These are phyloP conservation scores for Mortierella polycephala DNA, from an alignment of 371 early-diverging fungal species.

Conservation along the genomic window DNA sequence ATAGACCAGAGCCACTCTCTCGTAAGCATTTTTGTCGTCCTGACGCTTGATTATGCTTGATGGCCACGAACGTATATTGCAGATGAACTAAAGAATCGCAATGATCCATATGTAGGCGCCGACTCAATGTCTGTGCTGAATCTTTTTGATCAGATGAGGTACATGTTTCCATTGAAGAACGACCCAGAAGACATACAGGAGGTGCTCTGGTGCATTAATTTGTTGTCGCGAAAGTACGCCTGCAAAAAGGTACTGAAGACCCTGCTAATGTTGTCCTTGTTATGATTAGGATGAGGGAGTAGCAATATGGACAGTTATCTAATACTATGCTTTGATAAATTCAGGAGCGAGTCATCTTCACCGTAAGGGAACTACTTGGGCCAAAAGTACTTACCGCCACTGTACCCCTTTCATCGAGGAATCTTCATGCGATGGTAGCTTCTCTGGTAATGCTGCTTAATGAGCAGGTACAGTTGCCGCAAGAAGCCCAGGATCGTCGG, in stretches of 20 bases:
- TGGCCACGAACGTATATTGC: neutral
- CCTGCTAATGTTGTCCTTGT: neutral
- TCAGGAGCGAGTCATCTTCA: slow-evolving; percentile 29
- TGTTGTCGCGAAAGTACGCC: slow-evolving; percentile 34
- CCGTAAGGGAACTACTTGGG: slow-evolving; percentile 12
- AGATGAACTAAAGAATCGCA: neutral
- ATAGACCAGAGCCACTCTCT: slow-evolving; percentile 19
- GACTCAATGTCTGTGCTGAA: slow-evolving; percentile 27
- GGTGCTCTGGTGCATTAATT: slow-evolving; percentile 37
- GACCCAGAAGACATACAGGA: slow-evolving; percentile 44
- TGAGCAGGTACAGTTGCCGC: slow-evolving; percentile 20
- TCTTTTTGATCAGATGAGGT: slow-evolving; percentile 42
- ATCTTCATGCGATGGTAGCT: slow-evolving; percentile 29
- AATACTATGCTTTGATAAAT: too few relatives aligned
- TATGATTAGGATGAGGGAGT: too few relatives aligned
- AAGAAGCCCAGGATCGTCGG: slow-evolving; percentile 18
- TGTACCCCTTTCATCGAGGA: slow-evolving; percentile 27
- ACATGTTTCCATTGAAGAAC: slow-evolving; percentile 27
- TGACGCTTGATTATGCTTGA: neutral
- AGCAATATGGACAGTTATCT: too few relatives aligned
- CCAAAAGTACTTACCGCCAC: slow-evolving; percentile 16
- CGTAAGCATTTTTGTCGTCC: slow-evolving; percentile 14
- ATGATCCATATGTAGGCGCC: slow-evolving; percentile 4
- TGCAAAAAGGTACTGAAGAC: slow-evolving; percentile 35
- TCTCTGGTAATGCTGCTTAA: slow-evolving; percentile 14